phyloP scores from a whole-genome alignment of 2,329 filamentous ascomycete species.

The Coleophoma crateriformis region DNA sequence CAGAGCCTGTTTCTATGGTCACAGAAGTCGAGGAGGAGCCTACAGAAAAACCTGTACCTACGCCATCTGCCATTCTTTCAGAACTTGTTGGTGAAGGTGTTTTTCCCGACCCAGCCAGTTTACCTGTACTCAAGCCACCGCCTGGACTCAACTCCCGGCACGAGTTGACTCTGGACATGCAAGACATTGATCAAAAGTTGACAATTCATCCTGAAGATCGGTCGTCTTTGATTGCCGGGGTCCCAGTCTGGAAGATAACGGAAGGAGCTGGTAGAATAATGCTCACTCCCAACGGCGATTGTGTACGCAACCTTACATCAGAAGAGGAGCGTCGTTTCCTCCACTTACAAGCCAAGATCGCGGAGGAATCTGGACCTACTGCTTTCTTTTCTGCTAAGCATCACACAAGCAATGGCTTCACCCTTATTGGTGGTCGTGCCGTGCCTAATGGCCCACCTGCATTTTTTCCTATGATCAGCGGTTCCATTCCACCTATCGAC shows the following conservation, averaged over 20 bases:
- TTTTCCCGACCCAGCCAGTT: slow-evolving; percentile 28
- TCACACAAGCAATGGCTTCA: slow-evolving; percentile 51
- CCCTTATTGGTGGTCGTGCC: slow-evolving; percentile 57
- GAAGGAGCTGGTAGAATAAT: slow-evolving; percentile 60
- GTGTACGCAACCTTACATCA: slow-evolving; percentile 63
- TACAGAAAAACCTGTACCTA: slow-evolving; percentile 21
- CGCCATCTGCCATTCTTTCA: slow-evolving; percentile 29
- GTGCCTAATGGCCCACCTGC: slow-evolving; percentile 59
- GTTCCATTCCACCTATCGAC: slow-evolving; percentile 37
- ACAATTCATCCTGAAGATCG: slow-evolving; percentile 51
- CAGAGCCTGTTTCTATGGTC: slow-evolving; percentile 11
- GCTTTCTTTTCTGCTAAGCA: slow-evolving; percentile 52
- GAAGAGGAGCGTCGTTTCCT: slow-evolving; percentile 69
- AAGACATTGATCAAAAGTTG: slow-evolving; percentile 30
- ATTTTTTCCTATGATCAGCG: slow-evolving; percentile 46
- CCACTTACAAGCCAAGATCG: slow-evolving; percentile 57
- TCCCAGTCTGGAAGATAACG: slow-evolving; percentile 54
- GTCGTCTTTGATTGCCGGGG: slow-evolving; percentile 46
- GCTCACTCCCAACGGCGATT: slow-evolving; percentile 71
- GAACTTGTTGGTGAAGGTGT: slow-evolving; percentile 29
- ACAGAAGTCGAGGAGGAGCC: slow-evolving; percentile 21
- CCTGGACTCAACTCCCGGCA: slow-evolving; percentile 26
- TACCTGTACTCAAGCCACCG: slow-evolving; percentile 35
- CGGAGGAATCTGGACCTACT: slow-evolving; percentile 45
- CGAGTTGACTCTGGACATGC: slow-evolving; percentile 21